Base-by-base conservation (phyloP, 2,329 filamentous ascomycete species). In the Aspergillus ibericus region DNA sequence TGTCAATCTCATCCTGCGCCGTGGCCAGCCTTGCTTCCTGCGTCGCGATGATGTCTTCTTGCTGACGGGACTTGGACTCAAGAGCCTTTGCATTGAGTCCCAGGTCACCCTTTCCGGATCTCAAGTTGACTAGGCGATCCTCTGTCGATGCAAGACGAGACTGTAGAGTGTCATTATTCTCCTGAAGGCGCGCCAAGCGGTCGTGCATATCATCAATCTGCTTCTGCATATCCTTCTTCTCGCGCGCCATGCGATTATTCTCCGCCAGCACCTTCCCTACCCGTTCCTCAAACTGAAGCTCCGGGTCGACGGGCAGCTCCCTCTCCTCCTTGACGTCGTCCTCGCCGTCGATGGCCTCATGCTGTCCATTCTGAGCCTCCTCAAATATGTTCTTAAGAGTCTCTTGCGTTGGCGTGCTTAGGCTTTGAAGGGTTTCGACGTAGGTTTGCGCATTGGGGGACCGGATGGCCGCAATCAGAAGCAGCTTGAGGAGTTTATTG, bases 31-130 rank as follows among this genome's bases (percentile, higher is more conserved):
- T 84, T 18, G 83, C 82, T 71, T 93, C 90, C 65, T 91, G 84
- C 22, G 81, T 83, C 38, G 86, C 85, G 68, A 93, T 92, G 51
- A 91, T 79, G 58, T 88, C 82, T 71, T 91, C 87, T 67, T 89
- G 86, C 66, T 91, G 76, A 34, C 75, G 72, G 5, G 75, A 87
- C 80, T 65, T 89, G 76, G 59, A 81, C 74, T 74, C 75, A 35
- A 78, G 59, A 1, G 73, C 73, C 63, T 74, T 77, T 53, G 70
- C 72, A 61, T 74, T 76, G 77, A 81, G 70, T 77, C 83, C 72
- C 78, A 73, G 58, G 46, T 78, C 77, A 9, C 75, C 77, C 54
- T 79, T 77, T 15, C 77, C 78, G n/a, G 78, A 78, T 56, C 78
- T 76, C 79, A 72, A 79, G 75, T 70, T 85, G 77, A 77, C 84